Conservation (phyloP, 495 filamentous ascomycete genomes). For the Glutinoglossum americanum region DNA sequence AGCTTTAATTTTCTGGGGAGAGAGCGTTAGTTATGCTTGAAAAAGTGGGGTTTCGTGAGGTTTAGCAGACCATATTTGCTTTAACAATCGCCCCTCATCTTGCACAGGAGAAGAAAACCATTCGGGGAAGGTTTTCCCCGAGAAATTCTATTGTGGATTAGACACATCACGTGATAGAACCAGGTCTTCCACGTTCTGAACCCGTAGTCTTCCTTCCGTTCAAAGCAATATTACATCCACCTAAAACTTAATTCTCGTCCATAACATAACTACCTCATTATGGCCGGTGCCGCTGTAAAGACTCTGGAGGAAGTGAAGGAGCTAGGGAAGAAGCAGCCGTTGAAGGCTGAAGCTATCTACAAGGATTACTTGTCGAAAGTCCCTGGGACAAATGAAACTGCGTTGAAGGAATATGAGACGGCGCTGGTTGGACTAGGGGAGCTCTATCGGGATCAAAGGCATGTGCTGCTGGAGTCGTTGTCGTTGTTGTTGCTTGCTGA, state of each 20-base stretch:
- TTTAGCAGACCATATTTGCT: neutral
- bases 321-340: conserved; percentile 53
- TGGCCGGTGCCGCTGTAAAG: conserved; percentile 21
- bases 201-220: too few relatives aligned
- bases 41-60: neutral
- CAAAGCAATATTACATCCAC: neutral
- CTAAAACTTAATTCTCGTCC: neutral
- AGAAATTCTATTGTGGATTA: neutral
- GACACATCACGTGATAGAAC: neutral
- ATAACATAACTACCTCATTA: neutral
- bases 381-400: conserved; percentile 63
- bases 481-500: neutral
- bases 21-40: neutral
- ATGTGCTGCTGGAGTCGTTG: conserved; percentile 4
- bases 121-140: neutral
- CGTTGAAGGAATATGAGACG: conserved; percentile 69
- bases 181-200: neutral
- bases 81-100: neutral
- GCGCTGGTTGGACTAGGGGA: conserved; percentile 71
- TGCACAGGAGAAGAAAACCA: neutral
- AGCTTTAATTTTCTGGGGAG: conserved; percentile 7
- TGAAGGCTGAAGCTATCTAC: conserved; percentile 63
- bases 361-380: conserved; percentile 71
- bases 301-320: conserved; percentile 70
- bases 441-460: conserved; percentile 78